Evolutionary conservation across 2,329 filamentous ascomycete genomes (phyloP).

Genomic region (Zymoseptoria pseudotritici): DNA sequence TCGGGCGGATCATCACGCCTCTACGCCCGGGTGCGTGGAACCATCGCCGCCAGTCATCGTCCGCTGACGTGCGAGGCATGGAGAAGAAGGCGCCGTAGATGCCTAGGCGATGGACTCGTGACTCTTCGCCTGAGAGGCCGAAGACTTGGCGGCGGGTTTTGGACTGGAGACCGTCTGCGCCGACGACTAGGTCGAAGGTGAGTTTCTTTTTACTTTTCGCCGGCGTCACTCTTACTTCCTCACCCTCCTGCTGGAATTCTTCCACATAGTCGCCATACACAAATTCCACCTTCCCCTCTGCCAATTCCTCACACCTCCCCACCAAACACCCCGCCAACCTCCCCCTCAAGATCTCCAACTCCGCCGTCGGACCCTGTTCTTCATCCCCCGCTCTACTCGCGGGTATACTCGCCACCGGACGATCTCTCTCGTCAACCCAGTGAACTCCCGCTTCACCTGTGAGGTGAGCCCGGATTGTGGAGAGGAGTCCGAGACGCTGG

Average conservation of each 20-base stretch:
- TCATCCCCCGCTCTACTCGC: slow-evolving; percentile 22
- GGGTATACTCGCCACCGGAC: slow-evolving; percentile 14
- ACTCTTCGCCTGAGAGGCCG: slow-evolving; percentile 16
- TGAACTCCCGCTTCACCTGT: slow-evolving; percentile 25
- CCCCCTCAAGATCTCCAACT: slow-evolving; percentile 28
- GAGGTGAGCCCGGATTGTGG: slow-evolving; percentile 16
- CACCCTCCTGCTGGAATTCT: slow-evolving; percentile 18
- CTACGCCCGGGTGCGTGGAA: slow-evolving; percentile 24
- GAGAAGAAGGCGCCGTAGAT: slow-evolving; percentile 29
- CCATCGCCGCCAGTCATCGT: slow-evolving; percentile 26
- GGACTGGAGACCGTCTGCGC: slow-evolving; percentile 28
- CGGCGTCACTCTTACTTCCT: slow-evolving; percentile 21
- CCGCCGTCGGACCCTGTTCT: slow-evolving; percentile 23
- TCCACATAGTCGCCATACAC: slow-evolving; percentile 25
- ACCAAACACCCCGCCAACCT: slow-evolving; percentile 21
- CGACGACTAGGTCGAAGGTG: slow-evolving; percentile 25
- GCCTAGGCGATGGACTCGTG: slow-evolving; percentile 14
- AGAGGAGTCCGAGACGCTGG: slow-evolving; percentile 25
- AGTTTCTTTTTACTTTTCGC: slow-evolving; percentile 17
- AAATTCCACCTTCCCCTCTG: slow-evolving; percentile 22
- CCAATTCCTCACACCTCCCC: slow-evolving; percentile 16
- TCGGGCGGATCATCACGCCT: slow-evolving; percentile 26
- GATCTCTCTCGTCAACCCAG: slow-evolving; percentile 23
- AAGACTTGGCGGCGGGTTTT: slow-evolving; percentile 23
- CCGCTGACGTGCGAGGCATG: slow-evolving; percentile 17